Base-by-base conservation (phyloP, 306 rosid species). In the Trifolium repens region DNA sequence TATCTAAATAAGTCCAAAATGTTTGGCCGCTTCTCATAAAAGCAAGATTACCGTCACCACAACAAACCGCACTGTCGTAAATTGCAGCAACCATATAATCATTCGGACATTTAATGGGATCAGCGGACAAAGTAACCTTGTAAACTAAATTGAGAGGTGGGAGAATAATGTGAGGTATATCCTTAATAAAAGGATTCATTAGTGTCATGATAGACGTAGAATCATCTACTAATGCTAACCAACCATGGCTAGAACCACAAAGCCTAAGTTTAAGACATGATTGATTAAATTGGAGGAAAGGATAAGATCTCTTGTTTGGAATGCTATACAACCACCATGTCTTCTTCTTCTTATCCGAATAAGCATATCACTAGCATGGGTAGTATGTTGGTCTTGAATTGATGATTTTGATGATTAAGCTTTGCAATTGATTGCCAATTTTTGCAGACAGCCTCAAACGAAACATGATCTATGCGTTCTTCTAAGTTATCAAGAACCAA, bases 181-280 rank as follows among this genome's bases (percentile, higher is more conserved):
- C 8, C 35, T 58, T 26, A 27, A 58, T 26, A 27, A 58, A 26
- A 58, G 16, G 64, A 24, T 58, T 26, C 37, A 58, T 5, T 4
- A 58, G n/a, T 10, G 64, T 58, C 26, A 11, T 26, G 39, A 12
- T 27, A 26, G 32, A 19, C 2, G 0, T 58, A 3, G 32, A 17
- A 54, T 27, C n/a, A 9, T 54, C 32, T 19, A 19, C 13, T 10
- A 54, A 8, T 55, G 61, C 61, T 4, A 55, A 4, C 61, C 61
- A 55, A 19, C 64, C 16, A 58, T 58, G 64, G 9, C 64, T 58
- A 54, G 30, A 54, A 14, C 61, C 61, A 19, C 61, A 8, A 54
- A 52, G 2, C 0, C 0, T 8, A 16, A 6, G 10, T 1, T 52
- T 52, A n/a, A 52, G 10, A 7, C 10, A 7, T 7, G 2, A 4